Evolutionary conservation across 495 filamentous ascomycete species (phyloP).

Genomic region (Neurospora tetraspora): DNA sequence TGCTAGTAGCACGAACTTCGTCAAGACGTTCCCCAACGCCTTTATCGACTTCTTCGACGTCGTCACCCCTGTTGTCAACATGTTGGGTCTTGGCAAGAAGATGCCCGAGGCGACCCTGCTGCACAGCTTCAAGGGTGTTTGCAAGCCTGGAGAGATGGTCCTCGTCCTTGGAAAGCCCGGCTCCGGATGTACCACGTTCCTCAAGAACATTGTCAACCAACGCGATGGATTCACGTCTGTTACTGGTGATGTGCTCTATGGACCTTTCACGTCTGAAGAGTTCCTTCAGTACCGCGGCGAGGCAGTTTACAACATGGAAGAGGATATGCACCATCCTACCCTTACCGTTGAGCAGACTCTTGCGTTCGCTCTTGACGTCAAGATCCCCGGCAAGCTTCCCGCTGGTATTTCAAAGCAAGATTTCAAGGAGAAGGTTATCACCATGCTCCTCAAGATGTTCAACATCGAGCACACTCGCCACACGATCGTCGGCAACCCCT

Average conservation of each 20-base stretch:
- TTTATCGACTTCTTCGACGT: constrained; percentile 69
- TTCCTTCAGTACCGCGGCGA: constrained; percentile 67
- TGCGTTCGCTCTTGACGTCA: constrained; percentile 72
- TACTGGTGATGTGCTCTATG: constrained; percentile 71
- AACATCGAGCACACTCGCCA: constrained; percentile 75
- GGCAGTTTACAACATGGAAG: constrained; percentile 78
- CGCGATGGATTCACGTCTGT: constrained; percentile 68
- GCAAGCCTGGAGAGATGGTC: constrained; percentile 79
- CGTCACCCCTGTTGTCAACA: constrained; percentile 44
- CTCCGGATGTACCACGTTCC: constrained; percentile 77
- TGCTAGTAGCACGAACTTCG: constrained; percentile 64
- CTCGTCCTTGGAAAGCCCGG: constrained; percentile 81
- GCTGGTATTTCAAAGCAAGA: constrained; percentile 53
- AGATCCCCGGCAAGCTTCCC: constrained; percentile 64
- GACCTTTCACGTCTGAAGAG: constrained; percentile 49
- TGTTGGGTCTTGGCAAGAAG: constrained; percentile 52
- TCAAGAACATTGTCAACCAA: constrained; percentile 78
- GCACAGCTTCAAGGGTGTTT: constrained; percentile 41
- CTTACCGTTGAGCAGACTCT: constrained; percentile 79
- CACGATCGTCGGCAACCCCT: constrained; percentile 72
- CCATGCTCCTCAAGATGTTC: constrained; percentile 73
- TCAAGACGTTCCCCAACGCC: constrained; percentile 75
- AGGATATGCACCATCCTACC: constrained; percentile 71
- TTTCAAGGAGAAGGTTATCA: constrained; percentile 62
- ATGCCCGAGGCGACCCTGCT: constrained; percentile 57